Conservation (phyloP, 371 early-diverging fungal species). For the Neoconidiobolus thromboides region DNA sequence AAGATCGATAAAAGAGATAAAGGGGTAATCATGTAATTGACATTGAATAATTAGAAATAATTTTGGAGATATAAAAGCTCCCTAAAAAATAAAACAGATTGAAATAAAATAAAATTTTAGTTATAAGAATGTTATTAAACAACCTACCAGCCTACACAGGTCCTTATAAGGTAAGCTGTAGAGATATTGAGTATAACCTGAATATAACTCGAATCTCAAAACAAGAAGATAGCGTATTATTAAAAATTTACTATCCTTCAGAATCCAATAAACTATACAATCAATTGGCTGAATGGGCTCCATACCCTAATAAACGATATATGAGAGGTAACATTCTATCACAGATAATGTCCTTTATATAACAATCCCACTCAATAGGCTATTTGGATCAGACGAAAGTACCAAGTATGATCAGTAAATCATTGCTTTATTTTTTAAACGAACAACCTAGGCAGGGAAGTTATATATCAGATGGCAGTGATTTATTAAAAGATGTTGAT, state of each 20-base stretch:
- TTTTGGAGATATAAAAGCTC: too few species aligned
- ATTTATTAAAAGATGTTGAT: neutral
- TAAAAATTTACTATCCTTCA: too few species aligned
- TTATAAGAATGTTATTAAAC: slow-evolving; percentile 15
- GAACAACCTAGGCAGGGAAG: slow-evolving; percentile 8
- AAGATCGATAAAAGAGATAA: slow-evolving; percentile 3
- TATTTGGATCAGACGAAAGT: neutral
- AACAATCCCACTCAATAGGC: neutral
- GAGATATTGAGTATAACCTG: slow-evolving; percentile 13
- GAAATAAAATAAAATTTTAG: too few species aligned
- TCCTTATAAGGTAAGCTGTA: slow-evolving; percentile 12
- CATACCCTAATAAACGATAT: neutral
- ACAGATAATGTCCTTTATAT: neutral
- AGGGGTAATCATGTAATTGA: too few species aligned
- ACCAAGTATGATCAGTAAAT: neutral
- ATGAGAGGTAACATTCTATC: neutral
- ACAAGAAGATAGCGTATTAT: neutral
- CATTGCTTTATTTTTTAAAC: neutral
- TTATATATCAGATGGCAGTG: slow-evolving; percentile 8
- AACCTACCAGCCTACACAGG: slow-evolving; percentile 14
- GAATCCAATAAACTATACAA: neutral
- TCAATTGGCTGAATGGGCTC: slow-evolving; percentile 9
- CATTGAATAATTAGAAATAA: too few species aligned
- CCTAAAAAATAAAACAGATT: too few species aligned
- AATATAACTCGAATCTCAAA: neutral